Evolutionary conservation across 192 early-diverging fungal genomes (phyloP), one percentile per base, ranked within the genome.

Genomic region (Podila verticillata): DNA sequence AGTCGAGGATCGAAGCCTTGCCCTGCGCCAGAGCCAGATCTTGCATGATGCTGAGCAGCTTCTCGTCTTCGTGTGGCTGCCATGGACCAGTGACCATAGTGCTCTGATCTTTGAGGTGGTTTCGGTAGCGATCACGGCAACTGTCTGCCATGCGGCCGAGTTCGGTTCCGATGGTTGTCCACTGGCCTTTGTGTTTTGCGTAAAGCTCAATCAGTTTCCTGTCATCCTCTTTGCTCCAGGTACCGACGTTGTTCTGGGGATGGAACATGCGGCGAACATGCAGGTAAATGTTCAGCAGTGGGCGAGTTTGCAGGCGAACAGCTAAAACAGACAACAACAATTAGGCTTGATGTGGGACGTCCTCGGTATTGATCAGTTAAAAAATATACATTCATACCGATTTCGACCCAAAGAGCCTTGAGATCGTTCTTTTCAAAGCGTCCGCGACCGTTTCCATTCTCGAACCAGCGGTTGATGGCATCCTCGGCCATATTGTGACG

Each of bases 211-310:
- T 68, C 31, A 84, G 66, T 49, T 75, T 70, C 47, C 75, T 35
- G 44, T 84, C 83, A 47, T 84, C 83, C 26, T 84, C 83, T 57
- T 74, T 71, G 59, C 65, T 81, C 83, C 83, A 84, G 7, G 66
- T 51, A 17, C 77, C 83, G 31, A 72, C 70, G 29, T 81, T 74
- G 36, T 81, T 84, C 39, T 79, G 74, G 28, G 72, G 77, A 48
- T 84, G 83, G 65, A 73, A 75, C 68, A 74, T 66, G 15, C 83
- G 70, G 7, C 79, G 83, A 4, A 84, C 73, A 57, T 84, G 83
- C 15, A 75, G 61, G 20, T 74, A 71, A n/a, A 84, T 75, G 65
- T 74, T 72, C 13, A 73, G 63, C 15, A 84, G 29, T 17, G 83
- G 78, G 6, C 83, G 64, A 6, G 59, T 73, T 48, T 80, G 65